Base-by-base conservation (phyloP, 2,329 filamentous ascomycete species). In the Aspergillus niger region DNA sequence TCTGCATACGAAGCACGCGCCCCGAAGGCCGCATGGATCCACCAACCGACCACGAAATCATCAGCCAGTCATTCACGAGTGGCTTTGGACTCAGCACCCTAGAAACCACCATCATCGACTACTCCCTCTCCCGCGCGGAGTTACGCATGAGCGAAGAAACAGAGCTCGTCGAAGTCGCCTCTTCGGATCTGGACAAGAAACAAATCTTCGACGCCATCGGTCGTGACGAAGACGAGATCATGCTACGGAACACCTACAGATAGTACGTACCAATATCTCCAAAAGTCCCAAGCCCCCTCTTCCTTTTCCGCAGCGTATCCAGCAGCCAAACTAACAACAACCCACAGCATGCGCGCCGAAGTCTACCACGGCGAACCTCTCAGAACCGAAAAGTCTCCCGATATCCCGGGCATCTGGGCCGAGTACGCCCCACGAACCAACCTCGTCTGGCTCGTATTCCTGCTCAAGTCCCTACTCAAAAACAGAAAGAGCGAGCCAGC, bases 41-140 rank as follows among this genome's bases (percentile, higher is more conserved):
- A 30, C 70, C 74, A 4, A 68, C 72, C 3, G 69, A 75, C 38
- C 57, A 73, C 15, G 70, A 74, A 2, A 63, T 74, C 41, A 68
- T 67, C 17, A 64, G 69, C 20, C 66, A 72, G 11, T 62, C 69
- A n/a, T 73, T 72, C 17, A 69, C 72, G 2, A 74, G 81, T 60
- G 76, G 76, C 20, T 75, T 87, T 24, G 80, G 81, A 2, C 79
- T 85, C 59, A 85, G 84, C 13, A 78, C 79, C 1, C 73, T 89
- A 3, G 83, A 87, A 65, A 85, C 85, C 1, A 89, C 87, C 0
- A 81, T 89, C 24, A 89, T 89, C 65, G 87, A 89, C 71, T 89
- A 89, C 72, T 89, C 87, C 1, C 80, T 89, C 38, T 88, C 86
- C 1, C 83, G 87, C n/a, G 85, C 85, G 2, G 79, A 82, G 24